Base-by-base conservation (phyloP, 2,329 filamentous ascomycete genomes). In the Fusarium drepaniforme region DNA sequence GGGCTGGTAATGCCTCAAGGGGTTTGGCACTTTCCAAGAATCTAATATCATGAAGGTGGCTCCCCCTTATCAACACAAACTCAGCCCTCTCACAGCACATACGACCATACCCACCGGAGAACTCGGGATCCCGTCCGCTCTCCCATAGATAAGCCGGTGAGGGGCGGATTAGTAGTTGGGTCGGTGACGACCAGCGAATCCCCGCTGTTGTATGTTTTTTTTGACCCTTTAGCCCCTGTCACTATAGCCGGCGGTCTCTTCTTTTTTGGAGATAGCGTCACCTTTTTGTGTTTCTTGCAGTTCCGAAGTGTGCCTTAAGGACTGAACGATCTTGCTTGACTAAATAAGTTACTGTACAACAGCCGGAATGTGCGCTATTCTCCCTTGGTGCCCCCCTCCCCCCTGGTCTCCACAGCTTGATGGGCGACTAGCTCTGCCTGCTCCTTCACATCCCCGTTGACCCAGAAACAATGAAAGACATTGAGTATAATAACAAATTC, bases 111-210 rank as follows among this genome's bases (percentile, higher is more conserved):
- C 44, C 44, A 49, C 44, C 23, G 46, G 46, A 51, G 25, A 51
- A 51, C 46, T 51, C 46, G 46, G 46, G 46, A 53, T 53, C 49
- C 49, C 49, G 49, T 53, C 49, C 49, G 49, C 49, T 53, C 49
- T 53, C 49, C 49, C 49, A 53, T 53, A 53, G 49, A 53, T 53
- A 53, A 53, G 49, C 49, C 49, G 25, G 49, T 53, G 49, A 53
- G 49, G 49, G 49, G 49, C 49, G 49, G 25, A 53, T 53, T 53
- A 53, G 49, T 53, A 53, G 49, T 53, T 53, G 49, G 49, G 49
- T 53, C 49, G 49, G 49, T 53, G 49, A 53, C 49, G 49, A 53
- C 49, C 49, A 53, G 49, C 49, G 49, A 53, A 53, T 53, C 25
- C 49, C 49, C 49, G 49, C 49, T 53, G 49, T 30, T 53, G 49